Evolutionary conservation across 257 asterid species (phyloP).

Genomic region (Nyctanthes arbortristis): DNA sequence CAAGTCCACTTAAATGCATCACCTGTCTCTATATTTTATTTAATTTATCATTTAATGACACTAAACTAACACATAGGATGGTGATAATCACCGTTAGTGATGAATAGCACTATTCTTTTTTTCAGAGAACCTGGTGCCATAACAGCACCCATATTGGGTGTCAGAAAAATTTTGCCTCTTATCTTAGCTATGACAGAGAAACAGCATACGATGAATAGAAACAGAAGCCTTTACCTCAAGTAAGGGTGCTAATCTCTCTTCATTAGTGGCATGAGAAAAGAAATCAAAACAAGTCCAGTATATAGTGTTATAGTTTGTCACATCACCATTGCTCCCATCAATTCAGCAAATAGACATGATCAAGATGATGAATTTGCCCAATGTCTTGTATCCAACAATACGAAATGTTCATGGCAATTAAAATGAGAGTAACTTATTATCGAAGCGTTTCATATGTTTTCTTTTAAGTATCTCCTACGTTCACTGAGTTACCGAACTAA

Average conservation of each 20-base stretch:
- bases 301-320: neutral
- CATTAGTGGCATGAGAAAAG: neutral
- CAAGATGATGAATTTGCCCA: neutral
- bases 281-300: too few relatives aligned
- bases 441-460: neutral
- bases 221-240: neutral
- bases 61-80: too few relatives aligned
- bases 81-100: too few relatives aligned
- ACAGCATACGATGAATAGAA: neutral
- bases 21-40: too few relatives aligned
- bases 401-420: neutral
- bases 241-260: neutral
- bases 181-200: too few relatives aligned
- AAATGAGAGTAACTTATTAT: neutral
- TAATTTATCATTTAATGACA: too few relatives aligned
- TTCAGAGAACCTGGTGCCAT: too few relatives aligned
- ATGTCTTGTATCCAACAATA: neutral
- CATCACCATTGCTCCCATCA: neutral
- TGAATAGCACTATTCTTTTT: too few relatives aligned
- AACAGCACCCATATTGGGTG: too few relatives aligned
- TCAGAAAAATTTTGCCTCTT: too few relatives aligned
- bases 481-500: neutral
- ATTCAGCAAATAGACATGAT: neutral
- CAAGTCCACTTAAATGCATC: too few relatives aligned
- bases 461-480: neutral